Base-by-base conservation (phyloP, 306 rosid species). In the Glycine tomentella region DNA sequence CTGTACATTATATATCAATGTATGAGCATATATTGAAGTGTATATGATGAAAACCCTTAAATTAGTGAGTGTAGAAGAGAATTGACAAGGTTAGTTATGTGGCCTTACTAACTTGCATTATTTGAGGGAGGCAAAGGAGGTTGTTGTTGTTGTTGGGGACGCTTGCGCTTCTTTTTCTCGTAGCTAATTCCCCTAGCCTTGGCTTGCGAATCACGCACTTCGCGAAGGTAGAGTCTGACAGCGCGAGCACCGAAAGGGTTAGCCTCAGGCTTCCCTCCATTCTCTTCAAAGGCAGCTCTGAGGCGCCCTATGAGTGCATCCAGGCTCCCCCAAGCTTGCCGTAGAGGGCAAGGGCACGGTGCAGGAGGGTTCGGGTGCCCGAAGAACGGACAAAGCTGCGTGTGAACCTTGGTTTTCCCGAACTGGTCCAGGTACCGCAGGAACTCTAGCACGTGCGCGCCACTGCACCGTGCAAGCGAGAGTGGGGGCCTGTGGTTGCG, bases 301-400 rank as follows among this genome's bases (percentile, higher is more conserved):
- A 92, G 87, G 13, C 97, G 88, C 0, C 97, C 97, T 4, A 93
- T 83, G 52, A 93, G 91, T 1, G 98, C 93, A 4, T 93, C 98
- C 1, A 93, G 93, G 87, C 94, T 90, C 2, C 98, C 98, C 98
- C 98, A 93, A 0, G 98, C 98, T 66, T 93, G 98, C 10, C 98
- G 82, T 0, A 93, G 88, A 6, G 98, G 97, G 62, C 98, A 93
- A 11, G 92, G 91, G 79, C 98, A 93, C 0, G 98, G 93, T 1
- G 93, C 97, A 1, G 98, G 97, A 0, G 98, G 98, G 89, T 88
- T 91, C 0, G 98, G 97, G 67, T 91, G 92, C 3, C 98, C 98
- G 8, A 87, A 93, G 85, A 91, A 93, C 12, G 98, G 98, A 49
- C 98, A 93, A 3, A 91, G 74, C 42, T 85, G 89, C 0, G 87